Base-by-base conservation (phyloP, 116 monocot genomes). In the Iris pallida region DNA sequence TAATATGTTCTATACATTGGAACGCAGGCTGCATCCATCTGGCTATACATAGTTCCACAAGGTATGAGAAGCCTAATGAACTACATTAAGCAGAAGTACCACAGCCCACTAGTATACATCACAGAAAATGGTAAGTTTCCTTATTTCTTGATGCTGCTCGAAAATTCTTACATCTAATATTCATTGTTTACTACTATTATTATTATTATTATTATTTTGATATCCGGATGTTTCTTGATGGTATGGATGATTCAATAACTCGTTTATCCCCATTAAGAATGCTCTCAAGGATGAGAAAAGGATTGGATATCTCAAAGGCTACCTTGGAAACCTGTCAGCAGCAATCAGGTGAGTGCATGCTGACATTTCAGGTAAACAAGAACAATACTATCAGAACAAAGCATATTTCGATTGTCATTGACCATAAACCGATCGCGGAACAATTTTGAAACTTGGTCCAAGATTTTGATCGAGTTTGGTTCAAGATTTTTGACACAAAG, bases 41-140 rank as follows among this genome's bases (percentile, higher is more conserved):
- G 93, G 98, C 56, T 98, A 52, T 98, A 90, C 62, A 90, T 93
- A 17, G 90, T 90, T 8, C 98, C 98, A 1, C 47, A 65, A 45
- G 98, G 93, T 41, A 72, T 98, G 47, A 85, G 98, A 69, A 93
- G 80, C 69, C 73, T 98, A 11, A 98, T 93, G 98, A 98, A 93
- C 65, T 98, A 98, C 70, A 70, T 98, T 63, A 98, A 86, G 57
- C 17, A 77, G 3, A 93, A 82, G 53, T 98, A 98, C 68, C 76
- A 67, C 1, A 93, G 86, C 64, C 98, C 93, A 51, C 83, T 78
- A 2, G 88, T 98, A 47, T 62, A 82, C 72, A 93, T 98, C 71
- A 98, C 98, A 14, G 98, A 98, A 79, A 98, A 93, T 71, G 98
- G 98, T 84, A 80, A 61, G 69, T 4, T 19, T 20, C 5, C n/a